Evolutionary conservation across 805 yeast genomes (phyloP).

Genomic region (Lachancea fermentati): DNA sequence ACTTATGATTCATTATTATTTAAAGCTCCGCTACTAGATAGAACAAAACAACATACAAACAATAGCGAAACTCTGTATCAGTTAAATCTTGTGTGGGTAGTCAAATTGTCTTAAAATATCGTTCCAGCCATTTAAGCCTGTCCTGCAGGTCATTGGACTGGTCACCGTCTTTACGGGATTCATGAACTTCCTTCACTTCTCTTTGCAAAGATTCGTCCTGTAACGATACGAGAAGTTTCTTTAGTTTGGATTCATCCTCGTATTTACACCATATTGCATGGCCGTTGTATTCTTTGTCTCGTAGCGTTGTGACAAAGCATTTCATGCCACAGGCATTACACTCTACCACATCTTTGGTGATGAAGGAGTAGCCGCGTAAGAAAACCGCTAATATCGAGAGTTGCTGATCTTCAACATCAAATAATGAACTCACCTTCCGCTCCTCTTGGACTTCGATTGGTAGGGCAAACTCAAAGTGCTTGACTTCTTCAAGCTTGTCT

Average conservation of each 20-base stretch:
- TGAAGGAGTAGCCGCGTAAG: constrained; percentile 15
- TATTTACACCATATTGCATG: constrained; percentile 23
- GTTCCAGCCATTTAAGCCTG: no score
- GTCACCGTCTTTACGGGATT: no score
- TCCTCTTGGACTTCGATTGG: not conserved
- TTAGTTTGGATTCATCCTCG: constrained; percentile 7
- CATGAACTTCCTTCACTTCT: no score
- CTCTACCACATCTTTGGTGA: constrained; percentile 6
- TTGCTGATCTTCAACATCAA: constrained; percentile 1
- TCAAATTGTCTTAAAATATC: no score
- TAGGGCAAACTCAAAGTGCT: not conserved
- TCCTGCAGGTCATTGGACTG: no score
- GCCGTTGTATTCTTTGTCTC: constrained; percentile 9
- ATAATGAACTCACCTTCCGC: not conserved
- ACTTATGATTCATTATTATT: no score
- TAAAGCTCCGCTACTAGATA: no score
- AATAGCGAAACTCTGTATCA: no score
- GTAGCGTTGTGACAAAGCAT: constrained; percentile 9
- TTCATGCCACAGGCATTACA: constrained; percentile 17
- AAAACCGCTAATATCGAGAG: constrained; percentile 7
- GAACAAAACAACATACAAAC: no score
- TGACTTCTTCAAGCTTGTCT: not conserved
- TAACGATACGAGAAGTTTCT: constrained; percentile 2
- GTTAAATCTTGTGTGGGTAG: no score
- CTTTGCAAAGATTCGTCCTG: no score